phyloP scores from a whole-genome alignment of 192 early-diverging fungal species.

The Lobosporangium transversale region DNA sequence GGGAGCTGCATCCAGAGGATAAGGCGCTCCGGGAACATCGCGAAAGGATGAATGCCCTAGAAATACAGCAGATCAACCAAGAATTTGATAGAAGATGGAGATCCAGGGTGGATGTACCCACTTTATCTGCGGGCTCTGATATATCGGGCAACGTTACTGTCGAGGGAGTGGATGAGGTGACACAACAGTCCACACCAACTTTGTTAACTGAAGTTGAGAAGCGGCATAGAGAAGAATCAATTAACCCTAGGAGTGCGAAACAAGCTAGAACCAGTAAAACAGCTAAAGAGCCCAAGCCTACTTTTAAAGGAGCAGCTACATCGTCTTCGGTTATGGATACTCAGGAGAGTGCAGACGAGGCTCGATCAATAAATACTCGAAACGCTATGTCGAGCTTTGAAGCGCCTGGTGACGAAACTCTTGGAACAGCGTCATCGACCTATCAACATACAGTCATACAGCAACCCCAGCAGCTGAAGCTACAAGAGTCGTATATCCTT shows the following conservation, averaged over 20 bases:
- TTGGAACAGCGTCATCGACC: background rate
- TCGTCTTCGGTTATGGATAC: background rate
- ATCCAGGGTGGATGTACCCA: constrained; percentile 13
- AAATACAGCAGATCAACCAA: constrained; percentile 51
- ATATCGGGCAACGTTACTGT: background rate
- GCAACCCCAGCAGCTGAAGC: constrained; percentile 25
- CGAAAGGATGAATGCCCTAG: constrained; percentile 29
- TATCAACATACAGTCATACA: constrained; percentile 34
- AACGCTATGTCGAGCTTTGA: background rate
- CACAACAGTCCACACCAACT: too few species aligned
- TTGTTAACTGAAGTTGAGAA: constrained; percentile 15
- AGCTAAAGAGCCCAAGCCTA: constrained; percentile 1
- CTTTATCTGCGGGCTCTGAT: background rate
- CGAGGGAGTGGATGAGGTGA: background rate
- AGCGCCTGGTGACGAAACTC: background rate
- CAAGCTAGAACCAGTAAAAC: constrained; percentile 8
- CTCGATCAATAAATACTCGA: background rate
- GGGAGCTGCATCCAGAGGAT: constrained; percentile 11
- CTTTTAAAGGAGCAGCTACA: too few species aligned
- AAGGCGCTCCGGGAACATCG: constrained; percentile 31
- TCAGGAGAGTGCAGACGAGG: background rate
- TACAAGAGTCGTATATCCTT: constrained; percentile 31
- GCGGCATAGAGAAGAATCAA: constrained; percentile 17
- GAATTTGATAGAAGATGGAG: constrained; percentile 43
- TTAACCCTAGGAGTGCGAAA: constrained; percentile 20